Evolutionary conservation across 805 yeast species (phyloP).

Genomic region (Candida nanaspora): DNA sequence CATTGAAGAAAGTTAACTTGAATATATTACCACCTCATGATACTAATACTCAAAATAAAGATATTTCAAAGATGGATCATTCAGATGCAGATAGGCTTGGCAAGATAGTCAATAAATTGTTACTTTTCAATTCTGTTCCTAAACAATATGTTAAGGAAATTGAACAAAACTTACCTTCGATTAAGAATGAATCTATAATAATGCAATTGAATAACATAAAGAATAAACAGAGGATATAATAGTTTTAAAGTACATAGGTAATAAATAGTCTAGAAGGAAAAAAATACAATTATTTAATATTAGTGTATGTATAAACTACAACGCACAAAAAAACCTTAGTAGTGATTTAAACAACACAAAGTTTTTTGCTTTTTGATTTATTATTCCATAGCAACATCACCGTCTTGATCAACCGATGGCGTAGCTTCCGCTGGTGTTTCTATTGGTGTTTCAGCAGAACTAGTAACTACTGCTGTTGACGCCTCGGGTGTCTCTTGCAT

Average conservation of each 20-base stretch:
- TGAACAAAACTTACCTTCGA: constrained; percentile 12
- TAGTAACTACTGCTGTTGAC: background rate
- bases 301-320: too few relatives aligned
- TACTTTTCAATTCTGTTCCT: constrained; percentile 10
- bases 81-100: constrained; percentile 7
- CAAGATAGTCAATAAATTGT: constrained; percentile 11
- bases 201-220: constrained; percentile 20
- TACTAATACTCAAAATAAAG: background rate
- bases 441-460: background rate
- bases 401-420: background rate
- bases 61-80: constrained; percentile 1
- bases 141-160: constrained; percentile 8
- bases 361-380: too few relatives aligned
- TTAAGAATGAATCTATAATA: constrained; percentile 15
- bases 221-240: constrained; percentile 6
- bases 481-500: background rate
- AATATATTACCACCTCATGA: background rate
- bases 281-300: too few relatives aligned
- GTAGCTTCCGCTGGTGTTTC: background rate
- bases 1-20: background rate
- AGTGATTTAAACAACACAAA: too few relatives aligned
- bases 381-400: constrained; percentile 1
- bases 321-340: too few relatives aligned
- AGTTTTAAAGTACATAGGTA: background rate
- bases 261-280: too few relatives aligned